A percentile compares a stretch with the other conserved stretches of the same genome.
These are phyloP conservation scores for Puccinellia tenuiflora DNA, from an alignment of 176 grass and related monocot species.

Conservation along the genomic window DNA sequence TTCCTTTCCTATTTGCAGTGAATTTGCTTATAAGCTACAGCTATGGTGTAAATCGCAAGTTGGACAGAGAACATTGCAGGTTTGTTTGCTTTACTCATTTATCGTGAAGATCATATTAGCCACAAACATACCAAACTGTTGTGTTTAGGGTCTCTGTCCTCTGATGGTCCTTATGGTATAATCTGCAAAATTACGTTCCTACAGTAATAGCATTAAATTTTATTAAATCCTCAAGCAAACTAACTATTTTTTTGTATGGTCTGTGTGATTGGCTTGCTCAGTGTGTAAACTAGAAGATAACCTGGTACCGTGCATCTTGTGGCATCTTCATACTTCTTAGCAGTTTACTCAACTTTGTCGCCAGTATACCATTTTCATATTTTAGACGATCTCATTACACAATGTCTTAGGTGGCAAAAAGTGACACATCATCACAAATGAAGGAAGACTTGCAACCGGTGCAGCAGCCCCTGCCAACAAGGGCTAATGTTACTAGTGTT, in stretches of 20 bases:
- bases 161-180: background rate
- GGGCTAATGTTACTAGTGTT: background rate
- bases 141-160: background rate
- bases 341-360: background rate
- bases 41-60: slow-evolving; percentile 45
- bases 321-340: background rate
- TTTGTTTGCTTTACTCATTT: slow-evolving; percentile 32
- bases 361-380: background rate
- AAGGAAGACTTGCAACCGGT: slow-evolving; percentile 8
- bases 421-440: slow-evolving; percentile 13
- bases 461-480: slow-evolving; percentile 27
- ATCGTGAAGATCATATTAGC: background rate
- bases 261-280: background rate
- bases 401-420: slow-evolving; percentile 42
- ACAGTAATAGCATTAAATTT: background rate
- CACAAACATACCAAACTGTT: background rate
- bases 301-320: background rate
- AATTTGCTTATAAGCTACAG: slow-evolving; percentile 75
- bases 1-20: slow-evolving; percentile 46
- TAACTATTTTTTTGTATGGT: slow-evolving; percentile 1
- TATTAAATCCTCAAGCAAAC: background rate
- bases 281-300: background rate
- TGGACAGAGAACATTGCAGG: slow-evolving; percentile 44
- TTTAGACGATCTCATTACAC: slow-evolving; percentile 9
- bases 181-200: background rate